Evolutionary conservation across 257 asterid genomes (phyloP), one percentile per base, ranked within the genome.

Genomic region (Solanum tarijense): DNA sequence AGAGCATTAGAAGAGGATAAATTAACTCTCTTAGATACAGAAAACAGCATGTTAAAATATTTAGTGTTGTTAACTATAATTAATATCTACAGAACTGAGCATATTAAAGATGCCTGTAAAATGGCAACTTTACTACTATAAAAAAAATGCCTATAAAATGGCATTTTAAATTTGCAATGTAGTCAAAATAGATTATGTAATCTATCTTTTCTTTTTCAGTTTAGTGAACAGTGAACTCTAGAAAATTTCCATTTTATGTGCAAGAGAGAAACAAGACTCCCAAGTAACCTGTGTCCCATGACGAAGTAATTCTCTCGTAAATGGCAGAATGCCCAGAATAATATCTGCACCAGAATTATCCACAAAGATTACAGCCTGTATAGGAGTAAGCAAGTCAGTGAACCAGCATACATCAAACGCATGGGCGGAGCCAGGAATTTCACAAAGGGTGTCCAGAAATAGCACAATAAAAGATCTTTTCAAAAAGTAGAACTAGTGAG

Each of bases 311-410:
- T 97, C 99, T 90, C 99, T 93, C 27, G 98, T 94, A 91, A 96
- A 96, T 87, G 99, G 99, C 91, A 97, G 90, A 91, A 97, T 94
- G 84, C 99, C 99, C 91, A 97, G 92, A 86, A 97, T 91, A 83
- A 97, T 86, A 91, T 96, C 99, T 87, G 99, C 99, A 85, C 99
- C 99, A 69, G 99, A 97, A 92, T 96, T 97, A 91, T 96, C 99
- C 43, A 94, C 98, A 91, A 97, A 95, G 87, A 97, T 93, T 72
- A 97, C 94, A 89, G 93, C 98, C 98, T 96, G 98, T 75, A 58
- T 78, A 83, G 90, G 74, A 83, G 88, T 38, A 39, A 62, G 82
- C 62, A 89, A 82, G 89, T 90, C 73, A 86, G 89, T 83, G 58
- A 39, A 43, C 16, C 39, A 25, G 66, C 66, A 27, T 43, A 43